A percentile compares a stretch with the other conserved stretches of the same genome.
phyloP scores from a whole-genome alignment of 768 basidiomycete genomes.

The Russula dissimulans region DNA sequence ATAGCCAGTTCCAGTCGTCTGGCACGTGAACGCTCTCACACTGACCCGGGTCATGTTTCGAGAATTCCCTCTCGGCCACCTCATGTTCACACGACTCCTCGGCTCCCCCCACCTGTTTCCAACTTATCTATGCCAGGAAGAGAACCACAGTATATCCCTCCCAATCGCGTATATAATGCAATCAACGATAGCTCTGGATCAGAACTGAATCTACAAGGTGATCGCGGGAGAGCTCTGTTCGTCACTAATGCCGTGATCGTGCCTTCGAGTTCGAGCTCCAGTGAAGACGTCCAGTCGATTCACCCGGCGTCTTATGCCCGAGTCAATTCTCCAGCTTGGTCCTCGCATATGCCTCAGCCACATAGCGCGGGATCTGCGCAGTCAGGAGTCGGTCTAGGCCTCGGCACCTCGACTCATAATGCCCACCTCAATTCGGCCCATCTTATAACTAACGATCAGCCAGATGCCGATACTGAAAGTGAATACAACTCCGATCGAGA shows the following conservation, averaged over 20 bases:
- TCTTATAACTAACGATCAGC: background rate
- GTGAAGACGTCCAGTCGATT: slow-evolving; percentile 5
- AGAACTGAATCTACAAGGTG: slow-evolving; percentile 8
- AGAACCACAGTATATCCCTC: background rate
- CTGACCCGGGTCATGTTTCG: slow-evolving; percentile 17
- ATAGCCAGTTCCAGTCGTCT: background rate
- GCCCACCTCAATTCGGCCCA: background rate
- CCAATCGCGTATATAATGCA: slow-evolving; percentile 2
- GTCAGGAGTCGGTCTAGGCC: slow-evolving; percentile 9
- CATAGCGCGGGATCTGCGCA: background rate
- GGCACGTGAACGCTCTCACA: slow-evolving; percentile 17
- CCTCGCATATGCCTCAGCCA: background rate
- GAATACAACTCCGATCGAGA: slow-evolving; percentile 1
- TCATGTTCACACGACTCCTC: slow-evolving; percentile 5
- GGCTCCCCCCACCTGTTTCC: slow-evolving; percentile 9
- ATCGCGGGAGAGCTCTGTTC: slow-evolving; percentile 13
- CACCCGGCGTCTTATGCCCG: background rate
- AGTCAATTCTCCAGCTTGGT: background rate
- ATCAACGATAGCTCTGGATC: slow-evolving; percentile 12
- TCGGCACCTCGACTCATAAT: background rate
- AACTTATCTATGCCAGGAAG: background rate
- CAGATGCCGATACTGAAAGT: background rate
- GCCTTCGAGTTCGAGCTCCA: slow-evolving; percentile 15
- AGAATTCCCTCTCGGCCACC: slow-evolving; percentile 14
- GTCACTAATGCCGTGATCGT: slow-evolving; percentile 16